A percentile compares a stretch with the other conserved stretches of the same genome.
Evolutionary conservation across 2,329 filamentous ascomycete species (phyloP).

Genomic region (Calonectria multiphialidica): DNA sequence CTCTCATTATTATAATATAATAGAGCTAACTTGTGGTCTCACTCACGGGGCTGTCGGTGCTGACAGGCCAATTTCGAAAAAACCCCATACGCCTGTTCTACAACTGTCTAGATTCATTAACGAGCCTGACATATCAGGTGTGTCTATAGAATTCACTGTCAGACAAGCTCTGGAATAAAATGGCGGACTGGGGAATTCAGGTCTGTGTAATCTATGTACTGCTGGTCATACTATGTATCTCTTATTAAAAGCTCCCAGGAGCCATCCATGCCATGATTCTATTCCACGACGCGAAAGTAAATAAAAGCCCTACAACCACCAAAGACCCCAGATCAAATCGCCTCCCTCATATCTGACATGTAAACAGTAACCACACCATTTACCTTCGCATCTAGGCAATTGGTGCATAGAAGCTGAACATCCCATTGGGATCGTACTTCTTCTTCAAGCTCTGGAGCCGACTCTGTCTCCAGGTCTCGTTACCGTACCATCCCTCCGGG

Average conservation of each 20-base stretch:
- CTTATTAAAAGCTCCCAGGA: not conserved
- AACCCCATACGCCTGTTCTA: too few relatives aligned
- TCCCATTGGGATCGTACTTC: slow-evolving; percentile 59
- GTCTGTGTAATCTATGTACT: not conserved
- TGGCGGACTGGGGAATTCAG: not conserved
- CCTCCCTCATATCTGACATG: not conserved
- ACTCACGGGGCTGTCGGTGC: too few relatives aligned
- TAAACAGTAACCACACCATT: not conserved
- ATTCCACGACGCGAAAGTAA: not conserved
- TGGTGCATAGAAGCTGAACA: slow-evolving; percentile 60
- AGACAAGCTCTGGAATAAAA: too few relatives aligned
- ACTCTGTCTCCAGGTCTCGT: slow-evolving; percentile 60
- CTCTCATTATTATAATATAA: too few relatives aligned
- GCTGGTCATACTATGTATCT: not conserved
- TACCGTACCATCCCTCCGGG: slow-evolving; percentile 58
- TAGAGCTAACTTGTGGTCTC: too few relatives aligned
- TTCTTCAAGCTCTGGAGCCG: slow-evolving; percentile 59
- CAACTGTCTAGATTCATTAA: too few relatives aligned
- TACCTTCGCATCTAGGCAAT: slow-evolving; percentile 23
- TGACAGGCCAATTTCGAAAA: too few relatives aligned
- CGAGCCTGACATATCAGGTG: too few relatives aligned
- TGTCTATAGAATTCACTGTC: too few relatives aligned
- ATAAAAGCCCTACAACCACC: not conserved
- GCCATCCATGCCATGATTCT: not conserved
- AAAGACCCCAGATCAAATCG: not conserved